A percentile compares a stretch with the other conserved stretches of the same genome.
Evolutionary conservation across 2,329 filamentous ascomycete species (phyloP).

Genomic region (Fusarium nygamai): DNA sequence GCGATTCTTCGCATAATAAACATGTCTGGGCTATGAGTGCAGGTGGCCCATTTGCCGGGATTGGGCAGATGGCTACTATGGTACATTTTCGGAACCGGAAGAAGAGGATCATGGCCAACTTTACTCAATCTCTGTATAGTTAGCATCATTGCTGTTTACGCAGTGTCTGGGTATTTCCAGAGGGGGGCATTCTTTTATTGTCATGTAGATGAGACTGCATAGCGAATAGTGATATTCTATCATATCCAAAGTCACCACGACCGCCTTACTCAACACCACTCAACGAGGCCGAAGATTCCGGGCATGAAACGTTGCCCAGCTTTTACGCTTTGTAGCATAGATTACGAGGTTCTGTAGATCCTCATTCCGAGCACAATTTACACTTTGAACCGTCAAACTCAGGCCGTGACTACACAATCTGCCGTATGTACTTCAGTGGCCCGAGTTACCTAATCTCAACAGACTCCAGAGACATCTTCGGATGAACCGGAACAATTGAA

Average conservation of each 20-base stretch:
- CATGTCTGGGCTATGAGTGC: neutral
- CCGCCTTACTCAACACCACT: neutral
- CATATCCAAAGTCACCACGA: neutral
- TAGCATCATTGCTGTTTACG: fast-evolving
- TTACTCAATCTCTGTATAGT: neutral
- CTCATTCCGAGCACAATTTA: neutral
- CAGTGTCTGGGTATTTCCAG: neutral
- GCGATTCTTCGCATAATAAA: neutral
- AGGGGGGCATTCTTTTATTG: fast-evolving
- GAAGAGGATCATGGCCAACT: neutral
- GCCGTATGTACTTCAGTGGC: fast-evolving
- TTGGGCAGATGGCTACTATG: neutral
- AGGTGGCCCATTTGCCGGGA: neutral
- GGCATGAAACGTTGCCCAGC: no score
- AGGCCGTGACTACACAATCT: fast-evolving
- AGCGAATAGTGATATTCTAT: neutral
- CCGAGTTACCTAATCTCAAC: neutral
- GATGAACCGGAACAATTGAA: neutral
- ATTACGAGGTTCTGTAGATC: neutral
- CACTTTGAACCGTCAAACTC: neutral
- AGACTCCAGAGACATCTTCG: neutral
- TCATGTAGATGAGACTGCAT: neutral
- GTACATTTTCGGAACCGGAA: neutral
- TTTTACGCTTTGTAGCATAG: neutral
- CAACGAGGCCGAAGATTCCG: neutral